Base-by-base conservation (phyloP, 495 filamentous ascomycete genomes). In the Aspergillus cristatus region DNA sequence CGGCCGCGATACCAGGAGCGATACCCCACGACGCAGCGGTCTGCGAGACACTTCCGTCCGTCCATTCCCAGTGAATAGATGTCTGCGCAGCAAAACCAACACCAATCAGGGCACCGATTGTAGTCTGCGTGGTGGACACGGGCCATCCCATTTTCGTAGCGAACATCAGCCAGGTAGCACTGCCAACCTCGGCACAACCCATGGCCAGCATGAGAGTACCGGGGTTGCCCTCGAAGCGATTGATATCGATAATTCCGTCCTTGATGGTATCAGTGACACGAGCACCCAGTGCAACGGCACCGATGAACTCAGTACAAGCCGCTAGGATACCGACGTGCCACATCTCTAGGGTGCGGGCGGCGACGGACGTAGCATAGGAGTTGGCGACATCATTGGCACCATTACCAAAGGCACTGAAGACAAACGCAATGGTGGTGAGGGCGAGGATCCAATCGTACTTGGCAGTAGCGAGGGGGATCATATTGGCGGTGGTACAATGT, bases 221-320 rank as follows among this genome's bases (percentile, higher is more conserved):
- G 0, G 79, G 68, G 32, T 74, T 59, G 0, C 63, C 63, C 0
- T 57, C 34, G 50, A 81, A 84, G 12, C 57, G 48, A 1, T 63
- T 38, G 39, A 68, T 68, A 32, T 49, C 50, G 53, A 85, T 73
- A 54, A 85, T 77, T 15, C 74, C 75, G 51, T 68, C 76, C 37
- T 75, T 72, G 63, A 84, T 83, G 18, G 81, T 84, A 44, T 72
- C 68, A 32, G 81, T 76, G 17, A 78, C 75, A 25, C 76, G 74
- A 17, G 69, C 58, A 22, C 80, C 78, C n/a, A 84, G 69, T 26
- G 70, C 70, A 20, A 84, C 58, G 13, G 77, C 71, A 31, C 81
- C 81, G 18, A 68, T 57, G 38, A 84, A 75, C 55, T 68, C 64
- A 0, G 61, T 65, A 33, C 58, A 48, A 15, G 40, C 40, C 13